phyloP scores from a whole-genome alignment of 345 rosid species.

The Sapria himalayana region DNA sequence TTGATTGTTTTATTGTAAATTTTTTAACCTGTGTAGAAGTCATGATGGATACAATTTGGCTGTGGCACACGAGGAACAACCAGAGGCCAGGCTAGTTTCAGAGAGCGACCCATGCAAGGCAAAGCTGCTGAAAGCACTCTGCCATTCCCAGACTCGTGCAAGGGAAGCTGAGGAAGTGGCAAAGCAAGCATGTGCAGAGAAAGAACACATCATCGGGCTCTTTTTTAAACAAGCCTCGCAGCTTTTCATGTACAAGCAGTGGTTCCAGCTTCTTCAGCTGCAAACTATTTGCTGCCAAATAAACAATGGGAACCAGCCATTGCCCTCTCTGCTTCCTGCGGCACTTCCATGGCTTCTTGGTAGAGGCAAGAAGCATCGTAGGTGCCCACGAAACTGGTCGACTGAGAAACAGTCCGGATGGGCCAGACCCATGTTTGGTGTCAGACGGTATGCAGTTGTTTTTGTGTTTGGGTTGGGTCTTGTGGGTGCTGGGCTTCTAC shows the following conservation, averaged over 20 bases:
- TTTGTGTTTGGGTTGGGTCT: slow-evolving; percentile 70
- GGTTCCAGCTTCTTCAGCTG: slow-evolving; percentile 72
- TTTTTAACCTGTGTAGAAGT: no score
- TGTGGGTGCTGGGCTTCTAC: slow-evolving; percentile 81
- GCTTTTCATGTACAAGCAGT: slow-evolving; percentile 82
- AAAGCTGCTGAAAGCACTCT: slow-evolving; percentile 63
- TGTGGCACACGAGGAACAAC: slow-evolving; percentile 8
- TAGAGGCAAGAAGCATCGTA: slow-evolving; percentile 17
- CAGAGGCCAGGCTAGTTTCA: slow-evolving; percentile 12
- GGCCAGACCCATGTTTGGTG: slow-evolving; percentile 16
- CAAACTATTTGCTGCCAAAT: slow-evolving; percentile 45
- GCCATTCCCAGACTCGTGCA: slow-evolving; percentile 92
- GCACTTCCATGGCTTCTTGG: slow-evolving; percentile 34
- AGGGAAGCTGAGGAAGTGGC: slow-evolving; percentile 92
- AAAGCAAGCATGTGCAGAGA: slow-evolving; percentile 57
- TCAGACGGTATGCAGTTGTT: slow-evolving; percentile 27
- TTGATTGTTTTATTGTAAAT: no score
- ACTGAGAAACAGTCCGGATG: slow-evolving; percentile 19
- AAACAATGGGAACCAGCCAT: slow-evolving; percentile 32
- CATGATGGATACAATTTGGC: no score
- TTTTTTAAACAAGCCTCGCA: slow-evolving; percentile 85
- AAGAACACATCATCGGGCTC: slow-evolving; percentile 57
- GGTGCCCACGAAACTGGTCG: slow-evolving; percentile 13
- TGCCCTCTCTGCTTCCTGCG: slow-evolving; percentile 23
- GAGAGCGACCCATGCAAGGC: slow-evolving; percentile 42